A percentile compares a stretch with the other conserved stretches of the same genome.
phyloP scores from a whole-genome alignment of 1,139 yeast genomes.

The Geotrichum candidum region DNA sequence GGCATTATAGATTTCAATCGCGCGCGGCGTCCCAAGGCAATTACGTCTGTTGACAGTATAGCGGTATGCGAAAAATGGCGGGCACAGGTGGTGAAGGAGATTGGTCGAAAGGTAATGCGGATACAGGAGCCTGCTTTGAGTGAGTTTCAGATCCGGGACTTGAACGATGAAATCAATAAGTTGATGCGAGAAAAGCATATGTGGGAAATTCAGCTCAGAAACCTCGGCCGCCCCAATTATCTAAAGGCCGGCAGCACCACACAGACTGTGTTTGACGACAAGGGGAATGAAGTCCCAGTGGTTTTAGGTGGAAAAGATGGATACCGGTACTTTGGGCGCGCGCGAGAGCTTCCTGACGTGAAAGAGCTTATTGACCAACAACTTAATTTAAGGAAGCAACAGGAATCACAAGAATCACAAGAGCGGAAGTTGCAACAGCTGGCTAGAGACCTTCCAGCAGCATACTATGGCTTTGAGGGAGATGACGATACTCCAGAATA shows the following conservation, averaged over 20 bases:
- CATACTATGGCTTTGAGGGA: constrained; percentile 47
- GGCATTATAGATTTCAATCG: constrained; percentile 51
- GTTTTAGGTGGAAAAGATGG: constrained; percentile 37
- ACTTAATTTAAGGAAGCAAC: constrained; percentile 22
- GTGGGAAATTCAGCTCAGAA: constrained; percentile 72
- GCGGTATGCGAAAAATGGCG: constrained; percentile 78
- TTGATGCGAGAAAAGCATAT: constrained; percentile 60
- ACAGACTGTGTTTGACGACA: constrained; percentile 25
- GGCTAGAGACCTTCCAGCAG: constrained; percentile 31
- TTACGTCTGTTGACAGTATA: constrained; percentile 48
- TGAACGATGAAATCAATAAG: constrained; percentile 70
- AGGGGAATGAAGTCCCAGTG: constrained; percentile 30
- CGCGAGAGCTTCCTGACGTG: constrained; percentile 74
- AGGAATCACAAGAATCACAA: constrained; percentile 22
- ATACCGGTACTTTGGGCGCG: constrained; percentile 75
- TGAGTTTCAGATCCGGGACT: constrained; percentile 59
- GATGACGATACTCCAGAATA: constrained; percentile 26
- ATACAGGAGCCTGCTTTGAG: constrained; percentile 59
- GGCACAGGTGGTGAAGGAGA: constrained; percentile 56
- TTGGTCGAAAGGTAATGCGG: constrained; percentile 53
- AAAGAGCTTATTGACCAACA: constrained; percentile 43
- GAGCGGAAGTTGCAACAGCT: constrained; percentile 24
- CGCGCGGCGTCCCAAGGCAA: constrained; percentile 51
- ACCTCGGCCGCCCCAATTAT: constrained; percentile 67
- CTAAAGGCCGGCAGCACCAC: constrained; percentile 25